These are phyloP conservation scores for Tylopilus subfusipes DNA, from an alignment of 768 basidiomycete genomes.

Conservation along the genomic window DNA sequence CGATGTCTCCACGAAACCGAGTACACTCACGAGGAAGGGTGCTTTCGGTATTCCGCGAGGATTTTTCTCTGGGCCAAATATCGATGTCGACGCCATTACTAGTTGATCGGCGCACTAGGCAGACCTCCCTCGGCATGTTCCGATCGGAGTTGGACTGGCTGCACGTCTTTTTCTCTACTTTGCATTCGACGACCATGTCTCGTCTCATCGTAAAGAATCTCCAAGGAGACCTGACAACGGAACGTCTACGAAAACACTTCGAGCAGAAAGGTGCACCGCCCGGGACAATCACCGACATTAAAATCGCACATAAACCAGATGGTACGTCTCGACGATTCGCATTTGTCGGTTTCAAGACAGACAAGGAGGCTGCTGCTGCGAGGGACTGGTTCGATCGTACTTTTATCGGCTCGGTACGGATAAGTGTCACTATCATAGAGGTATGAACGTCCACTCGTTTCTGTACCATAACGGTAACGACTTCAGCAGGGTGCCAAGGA, in stretches of 20 bases:
- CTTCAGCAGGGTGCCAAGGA: slow-evolving; percentile 59
- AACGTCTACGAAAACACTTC: slow-evolving; percentile 65
- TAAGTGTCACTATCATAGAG: slow-evolving; percentile 73
- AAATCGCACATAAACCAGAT: slow-evolving; percentile 70
- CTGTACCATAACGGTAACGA: slow-evolving; percentile 4
- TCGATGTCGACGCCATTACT: slow-evolving; percentile 28
- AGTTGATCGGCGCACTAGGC: too few relatives aligned
- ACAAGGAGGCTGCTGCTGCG: slow-evolving; percentile 69
- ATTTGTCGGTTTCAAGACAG: slow-evolving; percentile 86
- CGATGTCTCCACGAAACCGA: neutral
- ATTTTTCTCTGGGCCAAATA: slow-evolving; percentile 56
- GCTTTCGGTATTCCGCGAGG: slow-evolving; percentile 94
- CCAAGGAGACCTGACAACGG: slow-evolving; percentile 63
- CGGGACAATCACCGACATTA: slow-evolving; percentile 81
- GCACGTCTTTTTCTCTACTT: neutral
- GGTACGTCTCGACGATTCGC: slow-evolving; percentile 86
- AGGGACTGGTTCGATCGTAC: slow-evolving; percentile 82
- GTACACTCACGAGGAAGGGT: slow-evolving; percentile 80
- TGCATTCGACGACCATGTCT: slow-evolving; percentile 50
- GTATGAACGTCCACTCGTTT: slow-evolving; percentile 36
- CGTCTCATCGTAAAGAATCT: slow-evolving; percentile 82
- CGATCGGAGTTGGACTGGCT: slow-evolving; percentile 26
- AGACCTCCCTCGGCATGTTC: slow-evolving; percentile 19
- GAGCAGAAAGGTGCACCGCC: slow-evolving; percentile 55
- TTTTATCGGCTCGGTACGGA: slow-evolving; percentile 75